Evolutionary conservation across 768 basidiomycete genomes (phyloP).

Genomic region (Exsudoporus frostii): DNA sequence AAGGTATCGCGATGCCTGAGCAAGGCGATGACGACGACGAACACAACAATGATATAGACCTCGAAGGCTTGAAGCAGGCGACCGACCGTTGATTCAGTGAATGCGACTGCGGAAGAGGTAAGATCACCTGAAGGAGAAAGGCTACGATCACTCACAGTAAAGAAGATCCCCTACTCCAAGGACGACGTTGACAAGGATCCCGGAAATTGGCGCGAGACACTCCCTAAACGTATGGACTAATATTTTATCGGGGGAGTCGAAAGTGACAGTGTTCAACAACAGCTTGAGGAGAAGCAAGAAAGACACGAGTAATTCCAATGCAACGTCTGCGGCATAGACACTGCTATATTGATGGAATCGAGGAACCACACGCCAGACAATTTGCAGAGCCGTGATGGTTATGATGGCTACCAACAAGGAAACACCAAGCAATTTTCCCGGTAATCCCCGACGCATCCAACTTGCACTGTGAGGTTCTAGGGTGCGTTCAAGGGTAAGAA

Average conservation of each 20-base stretch:
- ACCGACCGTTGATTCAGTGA: constrained; percentile 69
- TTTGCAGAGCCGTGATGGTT: constrained; percentile 53
- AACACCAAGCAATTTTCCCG: constrained; percentile 54
- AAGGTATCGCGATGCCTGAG: constrained; percentile 17
- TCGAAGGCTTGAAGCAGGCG: constrained; percentile 63
- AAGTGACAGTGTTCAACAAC: constrained; percentile 50
- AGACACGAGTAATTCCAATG: constrained; percentile 56
- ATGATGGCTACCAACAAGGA: constrained; percentile 43
- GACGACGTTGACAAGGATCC: constrained; percentile 49
- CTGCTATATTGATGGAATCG: constrained; percentile 37
- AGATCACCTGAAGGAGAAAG: constrained; percentile 5
- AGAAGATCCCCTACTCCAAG: constrained; percentile 56
- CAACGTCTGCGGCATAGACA: constrained; percentile 56
- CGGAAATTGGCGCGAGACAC: constrained; percentile 49
- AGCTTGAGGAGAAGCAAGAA: constrained; percentile 61
- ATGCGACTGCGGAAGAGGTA: constrained; percentile 45
- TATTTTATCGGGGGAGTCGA: constrained; percentile 34
- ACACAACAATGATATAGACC: constrained; percentile 59
- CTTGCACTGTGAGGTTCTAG: constrained; percentile 48
- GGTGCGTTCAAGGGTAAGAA: constrained; percentile 15
- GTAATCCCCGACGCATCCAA: constrained; percentile 63
- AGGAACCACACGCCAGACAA: constrained; percentile 55
- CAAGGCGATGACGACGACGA: constrained; percentile 49
- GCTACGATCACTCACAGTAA: constrained; percentile 45
- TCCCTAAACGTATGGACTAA: constrained; percentile 44